Base-by-base conservation (phyloP, 108 stramenopile species). In the Nitzschia putrida region DNA sequence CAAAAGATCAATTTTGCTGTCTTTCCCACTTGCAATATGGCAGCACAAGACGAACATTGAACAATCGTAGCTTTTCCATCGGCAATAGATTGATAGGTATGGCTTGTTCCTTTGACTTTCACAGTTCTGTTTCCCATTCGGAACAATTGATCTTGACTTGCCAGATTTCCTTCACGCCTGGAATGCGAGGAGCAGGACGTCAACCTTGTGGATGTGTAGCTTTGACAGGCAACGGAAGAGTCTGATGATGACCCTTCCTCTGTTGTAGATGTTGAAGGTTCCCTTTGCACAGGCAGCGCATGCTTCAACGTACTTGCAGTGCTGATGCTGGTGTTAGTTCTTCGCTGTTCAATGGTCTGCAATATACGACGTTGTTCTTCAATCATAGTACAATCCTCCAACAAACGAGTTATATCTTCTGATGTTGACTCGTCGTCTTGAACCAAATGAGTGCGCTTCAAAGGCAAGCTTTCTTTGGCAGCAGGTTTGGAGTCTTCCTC, bases 1-100 rank as follows among this genome's bases (percentile, higher is more conserved):
- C 67, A 68, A 68, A 49, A 68, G 8, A 68, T 2, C 7, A 57
- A 4, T 23, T 68, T 68, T 38, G 67, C 55, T 2, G 67, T 57
- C 11, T 37, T 21, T 12, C 55, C 67, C 8, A 68, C 55, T 44
- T 68, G 67, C 10, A 68, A 41, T 23, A 68, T 57, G 21, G 67
- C 55, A 23, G 41, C 23, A 34, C 67, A 68, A 18, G 67, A 44
- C 24, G 67, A 44, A 29, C 67, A 68, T 37, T 68, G 67, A 2
- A 68, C 67, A 44, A 68, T 55, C 2, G 23, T 68, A 24, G 67
- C 67, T 2, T 25, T 16, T 2, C 67, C 67, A 12, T 42, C 40
- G 37, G 42, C n/a, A 43, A 68, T 68, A 5, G 67, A 40, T n/a
- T 57, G 23, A 44, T 56, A 56, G 41, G 55, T 41, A 44, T 55